Percentiles rank a stretch among this genome's conserved stretches.
Conservation (phyloP, 495 filamentous ascomycete genomes). For the Astrocystis sublimbata region DNA sequence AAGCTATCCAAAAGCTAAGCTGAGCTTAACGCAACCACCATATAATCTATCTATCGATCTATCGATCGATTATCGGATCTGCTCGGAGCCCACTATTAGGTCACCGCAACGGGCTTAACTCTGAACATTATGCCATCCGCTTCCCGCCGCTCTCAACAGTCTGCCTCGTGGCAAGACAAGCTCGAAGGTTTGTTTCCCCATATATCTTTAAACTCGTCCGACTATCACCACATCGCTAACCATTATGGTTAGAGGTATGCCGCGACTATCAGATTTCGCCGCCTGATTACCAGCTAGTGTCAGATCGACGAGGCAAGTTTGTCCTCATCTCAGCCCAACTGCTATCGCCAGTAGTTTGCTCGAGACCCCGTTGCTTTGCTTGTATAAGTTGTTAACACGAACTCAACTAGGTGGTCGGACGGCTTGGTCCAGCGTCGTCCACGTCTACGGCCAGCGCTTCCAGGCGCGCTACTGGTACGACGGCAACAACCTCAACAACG, state of each 20-base stretch:
- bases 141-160: constrained; percentile 22
- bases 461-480: constrained; percentile 88
- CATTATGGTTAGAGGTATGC: constrained; percentile 58
- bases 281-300: constrained; percentile 70
- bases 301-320: constrained; percentile 73
- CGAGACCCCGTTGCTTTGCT: too few species aligned
- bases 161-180: constrained; percentile 38
- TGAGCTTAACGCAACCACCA: neutral
- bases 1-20: too few species aligned
- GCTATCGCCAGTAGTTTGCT: too few species aligned
- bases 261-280: constrained; percentile 50
- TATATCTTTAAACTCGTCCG: too few species aligned
- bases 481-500: constrained; percentile 80
- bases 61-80: neutral
- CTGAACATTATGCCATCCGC: constrained; percentile 29
- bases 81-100: constrained; percentile 4
- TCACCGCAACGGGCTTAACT: constrained; percentile 16
- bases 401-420: constrained; percentile 72
- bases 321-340: too few species aligned
- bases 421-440: constrained; percentile 80
- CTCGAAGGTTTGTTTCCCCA: constrained; percentile 31
- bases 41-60: too few species aligned
- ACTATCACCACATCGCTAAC: constrained; percentile 24
- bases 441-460: constrained; percentile 55
- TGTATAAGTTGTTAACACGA: constrained; percentile 16